Evolutionary conservation across 139 green algal genomes (phyloP), one percentile per base, ranked within the genome.

Genomic region (Picochlorum sp.): DNA sequence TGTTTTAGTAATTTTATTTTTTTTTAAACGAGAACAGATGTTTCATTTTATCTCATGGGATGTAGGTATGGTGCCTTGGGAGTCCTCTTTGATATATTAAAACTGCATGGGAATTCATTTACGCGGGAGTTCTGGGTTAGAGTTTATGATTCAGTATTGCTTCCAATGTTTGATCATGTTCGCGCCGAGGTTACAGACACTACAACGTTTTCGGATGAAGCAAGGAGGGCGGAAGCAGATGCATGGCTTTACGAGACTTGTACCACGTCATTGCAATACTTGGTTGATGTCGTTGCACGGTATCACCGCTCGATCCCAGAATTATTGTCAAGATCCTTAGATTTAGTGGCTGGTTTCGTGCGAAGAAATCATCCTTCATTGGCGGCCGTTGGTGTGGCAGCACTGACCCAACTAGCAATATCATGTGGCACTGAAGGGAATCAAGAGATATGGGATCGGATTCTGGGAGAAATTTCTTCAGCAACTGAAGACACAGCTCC

Each of bases 141-240:
- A 62, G 80, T 99, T 30, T 96, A 95, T 69, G 87, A 95, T 52
- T 83, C 68, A 24, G 88, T 97, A 64, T 77, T 99, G 51, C 86
- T 99, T 54, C 91, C 93, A 41, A 95, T 98, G 59, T 98, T 98
- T 60, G 93, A 99, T 81, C 81, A 93, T 62, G 93, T 96, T 22
- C 74, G 88, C 8, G 83, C 85, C 3, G 86, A 92, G 70, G 79
- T 89, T 14, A 90, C 85, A 12, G 86, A 93, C 68, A 89, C 81
- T 16, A 91, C 85, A 55, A 93, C 87, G 20, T 94, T 94, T 72
- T 88, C 84, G 32, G 79, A 77, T 54, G 85, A 93, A 58, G 72
- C 73, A 66, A 60, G 77, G 52, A 74, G 82, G 8, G 68, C 76
- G 16, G 78, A 89, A 59, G 83, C 88, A 64, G 88, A 94, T 65